These are phyloP conservation scores for Rhododendron simsii DNA, from an alignment of 148 eudicot genomes.

Conservation along the genomic window DNA sequence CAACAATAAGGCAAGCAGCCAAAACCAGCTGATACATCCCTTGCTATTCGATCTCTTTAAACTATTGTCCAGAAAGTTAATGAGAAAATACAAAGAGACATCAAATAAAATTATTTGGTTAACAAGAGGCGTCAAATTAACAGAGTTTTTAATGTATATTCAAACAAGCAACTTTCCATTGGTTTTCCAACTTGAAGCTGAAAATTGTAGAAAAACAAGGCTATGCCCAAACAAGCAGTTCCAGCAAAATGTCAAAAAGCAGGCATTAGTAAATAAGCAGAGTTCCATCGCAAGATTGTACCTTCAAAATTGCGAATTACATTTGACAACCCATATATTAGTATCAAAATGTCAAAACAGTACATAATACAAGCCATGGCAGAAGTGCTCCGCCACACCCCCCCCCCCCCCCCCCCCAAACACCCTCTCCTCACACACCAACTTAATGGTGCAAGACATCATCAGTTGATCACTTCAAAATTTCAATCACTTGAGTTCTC, in stretches of 20 bases:
- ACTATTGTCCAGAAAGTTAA: not conserved
- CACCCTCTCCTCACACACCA: not conserved
- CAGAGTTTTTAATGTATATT: not conserved
- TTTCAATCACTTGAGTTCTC: not conserved
- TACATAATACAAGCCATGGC: not conserved
- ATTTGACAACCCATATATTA: not conserved
- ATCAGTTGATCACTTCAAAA: conserved; percentile 1
- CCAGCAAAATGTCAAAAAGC: not conserved
- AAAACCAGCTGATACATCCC: too few relatives aligned
- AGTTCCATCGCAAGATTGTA: not conserved
- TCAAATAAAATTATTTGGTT: too few relatives aligned
- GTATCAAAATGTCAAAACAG: not conserved
- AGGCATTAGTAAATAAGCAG: not conserved
- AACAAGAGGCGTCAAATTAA: not conserved
- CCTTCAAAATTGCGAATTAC: not conserved
- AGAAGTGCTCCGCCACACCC: not conserved
- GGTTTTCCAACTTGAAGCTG: not conserved
- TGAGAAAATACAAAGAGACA: not conserved
- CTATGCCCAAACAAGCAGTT: not conserved
- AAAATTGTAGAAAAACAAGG: not conserved
- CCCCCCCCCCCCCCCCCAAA: too few relatives aligned
- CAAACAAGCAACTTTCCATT: not conserved
- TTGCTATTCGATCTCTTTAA: too few relatives aligned
- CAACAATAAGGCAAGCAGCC: too few relatives aligned
- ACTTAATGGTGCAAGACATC: not conserved